Percentiles rank a stretch among this genome's conserved stretches.
Evolutionary conservation across 371 early-diverging fungal genomes (phyloP).

Genomic region (Neoconidiobolus thromboides): DNA sequence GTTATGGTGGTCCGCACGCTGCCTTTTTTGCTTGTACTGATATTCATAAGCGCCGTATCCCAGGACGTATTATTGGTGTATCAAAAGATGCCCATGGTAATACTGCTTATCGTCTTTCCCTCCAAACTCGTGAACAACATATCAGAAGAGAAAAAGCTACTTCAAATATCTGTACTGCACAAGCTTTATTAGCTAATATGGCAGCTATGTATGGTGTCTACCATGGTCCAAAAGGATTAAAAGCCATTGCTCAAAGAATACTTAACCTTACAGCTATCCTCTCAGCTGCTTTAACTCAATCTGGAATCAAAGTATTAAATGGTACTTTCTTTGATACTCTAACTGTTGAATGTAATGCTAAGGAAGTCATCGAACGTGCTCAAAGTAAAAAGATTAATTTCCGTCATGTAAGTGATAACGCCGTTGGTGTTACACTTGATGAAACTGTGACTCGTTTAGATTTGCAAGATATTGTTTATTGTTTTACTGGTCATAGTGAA

Average conservation of each 20-base stretch:
- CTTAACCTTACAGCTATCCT: conserved; percentile 69
- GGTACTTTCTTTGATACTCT: conserved; percentile 87
- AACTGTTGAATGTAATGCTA: conserved; percentile 35
- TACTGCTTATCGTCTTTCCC: conserved; percentile 78
- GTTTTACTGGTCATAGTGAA: conserved; percentile 41
- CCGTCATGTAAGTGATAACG: conserved; percentile 48
- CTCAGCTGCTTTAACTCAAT: conserved; percentile 42
- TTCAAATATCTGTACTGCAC: conserved; percentile 94
- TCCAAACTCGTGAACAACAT: conserved; percentile 96
- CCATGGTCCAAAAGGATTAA: conserved; percentile 87
- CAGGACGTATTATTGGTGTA: conserved; percentile 89
- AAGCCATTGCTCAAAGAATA: conserved; percentile 74
- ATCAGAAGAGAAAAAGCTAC: conserved; percentile 97
- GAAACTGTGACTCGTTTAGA: conserved; percentile 74
- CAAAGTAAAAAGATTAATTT: conserved; percentile 66
- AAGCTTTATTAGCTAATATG: conserved; percentile 84
- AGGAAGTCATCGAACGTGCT: conserved; percentile 43
- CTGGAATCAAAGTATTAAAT: conserved; percentile 62
- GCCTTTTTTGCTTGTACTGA: conserved; percentile 92
- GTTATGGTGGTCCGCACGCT: conserved; percentile 97
- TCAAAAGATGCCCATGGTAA: conserved; percentile 80
- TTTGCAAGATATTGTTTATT: conserved; percentile 42
- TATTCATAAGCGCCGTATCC: conserved; percentile 82
- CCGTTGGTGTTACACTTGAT: conserved; percentile 73
- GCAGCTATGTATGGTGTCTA: conserved; percentile 90